Evolutionary conservation across 371 early-diverging fungal genomes (phyloP).

Genomic region (Mucor sp.): DNA sequence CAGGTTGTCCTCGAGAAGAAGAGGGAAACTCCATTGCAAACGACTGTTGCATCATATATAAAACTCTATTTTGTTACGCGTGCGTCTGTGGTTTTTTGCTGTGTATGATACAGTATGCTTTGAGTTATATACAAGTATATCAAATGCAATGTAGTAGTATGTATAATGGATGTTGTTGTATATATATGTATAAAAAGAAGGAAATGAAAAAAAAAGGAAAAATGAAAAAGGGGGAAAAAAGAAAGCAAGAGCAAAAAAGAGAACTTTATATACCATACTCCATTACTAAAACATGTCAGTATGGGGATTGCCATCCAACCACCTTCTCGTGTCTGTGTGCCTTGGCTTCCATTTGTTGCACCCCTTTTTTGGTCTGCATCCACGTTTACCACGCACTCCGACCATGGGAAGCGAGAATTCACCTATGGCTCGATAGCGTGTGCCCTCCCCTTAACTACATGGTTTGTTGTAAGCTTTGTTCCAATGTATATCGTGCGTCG

Average conservation of each 20-base stretch:
- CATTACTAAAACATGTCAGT: background rate
- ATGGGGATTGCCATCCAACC: background rate
- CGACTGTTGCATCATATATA: constrained; percentile 16
- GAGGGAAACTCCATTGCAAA: constrained; percentile 13
- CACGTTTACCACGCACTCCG: constrained; percentile 20
- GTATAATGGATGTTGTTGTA: no score
- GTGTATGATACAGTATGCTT: background rate
- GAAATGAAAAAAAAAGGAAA: background rate
- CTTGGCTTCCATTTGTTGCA: constrained; percentile 5
- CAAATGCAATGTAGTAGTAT: background rate
- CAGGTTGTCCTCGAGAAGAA: constrained; percentile 15
- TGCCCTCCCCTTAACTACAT: no score
- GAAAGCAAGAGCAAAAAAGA: background rate
- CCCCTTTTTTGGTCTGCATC: constrained; percentile 18
- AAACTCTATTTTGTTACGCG: background rate
- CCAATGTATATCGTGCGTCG: no score
- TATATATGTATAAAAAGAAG: no score
- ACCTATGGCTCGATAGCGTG: no score
- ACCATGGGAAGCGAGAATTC: background rate
- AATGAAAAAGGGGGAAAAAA: background rate
- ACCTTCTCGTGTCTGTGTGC: constrained; percentile 16
- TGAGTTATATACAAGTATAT: background rate
- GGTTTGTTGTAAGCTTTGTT: no score
- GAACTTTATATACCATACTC: background rate
- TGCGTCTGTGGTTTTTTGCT: background rate